Evolutionary conservation across 345 rosid species (phyloP).

Genomic region (Dipteronia sinensis): DNA sequence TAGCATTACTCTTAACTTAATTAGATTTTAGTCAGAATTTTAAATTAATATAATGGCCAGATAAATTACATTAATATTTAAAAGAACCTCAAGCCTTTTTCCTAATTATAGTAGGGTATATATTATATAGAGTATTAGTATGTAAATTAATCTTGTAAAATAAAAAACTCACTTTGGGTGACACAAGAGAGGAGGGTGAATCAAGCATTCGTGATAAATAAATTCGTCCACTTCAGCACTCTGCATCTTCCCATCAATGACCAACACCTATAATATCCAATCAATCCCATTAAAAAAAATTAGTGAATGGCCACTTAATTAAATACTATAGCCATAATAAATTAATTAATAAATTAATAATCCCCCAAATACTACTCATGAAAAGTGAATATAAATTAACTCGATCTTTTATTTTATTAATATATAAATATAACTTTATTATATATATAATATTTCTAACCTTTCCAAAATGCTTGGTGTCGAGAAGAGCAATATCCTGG

Average conservation of each 20-base stretch:
- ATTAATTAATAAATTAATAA: too few relatives aligned
- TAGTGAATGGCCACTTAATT: background rate
- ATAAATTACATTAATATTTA: too few relatives aligned
- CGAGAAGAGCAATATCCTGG: slow-evolving; percentile 85
- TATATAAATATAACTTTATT: too few relatives aligned
- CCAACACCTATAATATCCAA: slow-evolving; percentile 54
- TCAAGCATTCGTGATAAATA: slow-evolving; percentile 89
- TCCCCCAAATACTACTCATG: background rate
- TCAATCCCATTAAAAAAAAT: background rate
- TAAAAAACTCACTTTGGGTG: slow-evolving; percentile 64
- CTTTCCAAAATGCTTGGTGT: slow-evolving; percentile 92
- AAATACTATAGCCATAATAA: background rate
- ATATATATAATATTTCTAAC: slow-evolving; percentile 21
- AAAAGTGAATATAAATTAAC: background rate
- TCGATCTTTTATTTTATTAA: too few relatives aligned
- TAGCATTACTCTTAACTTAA: too few relatives aligned
- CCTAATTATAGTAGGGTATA: too few relatives aligned
- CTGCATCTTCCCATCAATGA: slow-evolving; percentile 98
- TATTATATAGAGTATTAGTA: background rate
- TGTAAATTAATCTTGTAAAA: background rate
- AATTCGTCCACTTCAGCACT: slow-evolving; percentile 95
- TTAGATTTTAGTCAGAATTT: too few relatives aligned
- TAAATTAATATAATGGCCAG: too few relatives aligned
- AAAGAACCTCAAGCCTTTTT: too few relatives aligned
- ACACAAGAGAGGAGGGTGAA: slow-evolving; percentile 79